These are phyloP conservation scores for Rhizopogon vesiculosus DNA, from an alignment of 768 basidiomycete species.

Conservation along the genomic window DNA sequence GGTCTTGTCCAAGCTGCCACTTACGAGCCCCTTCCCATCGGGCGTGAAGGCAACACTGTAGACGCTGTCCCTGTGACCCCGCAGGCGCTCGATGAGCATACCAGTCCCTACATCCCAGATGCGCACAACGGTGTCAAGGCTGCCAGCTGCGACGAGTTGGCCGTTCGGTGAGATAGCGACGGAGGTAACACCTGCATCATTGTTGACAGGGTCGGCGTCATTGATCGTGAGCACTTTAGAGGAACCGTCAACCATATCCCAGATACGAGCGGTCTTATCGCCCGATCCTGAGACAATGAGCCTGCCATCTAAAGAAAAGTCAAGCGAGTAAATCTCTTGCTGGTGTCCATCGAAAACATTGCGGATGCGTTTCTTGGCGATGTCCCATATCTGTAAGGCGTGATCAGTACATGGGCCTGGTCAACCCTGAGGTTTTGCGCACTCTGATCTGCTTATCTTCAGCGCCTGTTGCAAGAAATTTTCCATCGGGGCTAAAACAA, in stretches of 20 bases:
- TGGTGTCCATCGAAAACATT: slow-evolving; percentile 27
- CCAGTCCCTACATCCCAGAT: slow-evolving; percentile 47
- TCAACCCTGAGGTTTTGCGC: slow-evolving; percentile 2
- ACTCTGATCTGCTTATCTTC: slow-evolving; percentile 31
- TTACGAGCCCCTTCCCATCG: slow-evolving; percentile 16
- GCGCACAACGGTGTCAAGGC: slow-evolving; percentile 46
- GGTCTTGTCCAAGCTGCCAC: slow-evolving; percentile 24
- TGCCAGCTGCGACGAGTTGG: slow-evolving; percentile 45
- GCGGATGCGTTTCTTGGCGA: slow-evolving; percentile 21
- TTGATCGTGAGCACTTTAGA: slow-evolving; percentile 28
- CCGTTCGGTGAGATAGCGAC: slow-evolving; percentile 27
- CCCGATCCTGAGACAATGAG: slow-evolving; percentile 31
- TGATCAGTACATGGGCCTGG: background rate
- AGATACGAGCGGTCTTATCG: slow-evolving; percentile 31
- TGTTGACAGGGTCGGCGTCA: slow-evolving; percentile 15
- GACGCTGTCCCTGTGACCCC: slow-evolving; percentile 25
- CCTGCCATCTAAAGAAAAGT: slow-evolving; percentile 30
- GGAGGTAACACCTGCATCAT: slow-evolving; percentile 16
- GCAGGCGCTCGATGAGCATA: slow-evolving; percentile 14
- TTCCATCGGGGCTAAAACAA: slow-evolving; percentile 25
- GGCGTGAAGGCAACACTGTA: slow-evolving; percentile 28
- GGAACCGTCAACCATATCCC: slow-evolving; percentile 26
- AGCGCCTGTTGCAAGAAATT: slow-evolving; percentile 27
- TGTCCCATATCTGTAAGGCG: slow-evolving; percentile 20
- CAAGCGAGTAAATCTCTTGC: slow-evolving; percentile 31